Percentiles rank a stretch among this genome's conserved stretches.
Evolutionary conservation across 1,284 basidiomycete species (phyloP).

Genomic region (Megacollybia platyphylla): DNA sequence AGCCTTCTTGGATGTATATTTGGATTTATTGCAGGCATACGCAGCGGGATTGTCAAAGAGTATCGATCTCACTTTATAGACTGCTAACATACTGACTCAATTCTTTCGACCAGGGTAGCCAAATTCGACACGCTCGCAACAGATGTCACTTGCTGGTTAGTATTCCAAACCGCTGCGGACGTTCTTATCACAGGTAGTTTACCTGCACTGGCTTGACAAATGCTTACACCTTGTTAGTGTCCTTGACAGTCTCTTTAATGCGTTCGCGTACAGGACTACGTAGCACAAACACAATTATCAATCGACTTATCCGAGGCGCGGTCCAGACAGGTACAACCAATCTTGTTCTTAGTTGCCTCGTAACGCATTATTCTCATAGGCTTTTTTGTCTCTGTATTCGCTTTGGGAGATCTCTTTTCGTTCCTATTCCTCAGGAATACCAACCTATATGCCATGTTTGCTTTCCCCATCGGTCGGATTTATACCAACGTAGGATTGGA

Average conservation of each 20-base stretch:
- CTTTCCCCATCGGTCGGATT: slow-evolving; percentile 28
- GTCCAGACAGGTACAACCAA: slow-evolving; percentile 23
- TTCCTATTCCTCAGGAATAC: slow-evolving; percentile 24
- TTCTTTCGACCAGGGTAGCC: not conserved
- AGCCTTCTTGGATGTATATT: slow-evolving; percentile 22
- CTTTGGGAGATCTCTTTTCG: slow-evolving; percentile 25
- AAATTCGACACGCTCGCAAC: not conserved
- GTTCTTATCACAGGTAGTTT: slow-evolving; percentile 23
- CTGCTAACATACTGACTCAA: not conserved
- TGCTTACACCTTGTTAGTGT: not conserved
- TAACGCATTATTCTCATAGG: slow-evolving; percentile 9
- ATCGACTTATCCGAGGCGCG: slow-evolving; percentile 30
- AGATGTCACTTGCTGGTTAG: slow-evolving; percentile 20
- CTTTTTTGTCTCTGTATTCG: slow-evolving; percentile 29
- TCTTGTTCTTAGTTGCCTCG: not conserved
- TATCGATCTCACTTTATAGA: slow-evolving; percentile 13
- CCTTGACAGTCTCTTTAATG: slow-evolving; percentile 19
- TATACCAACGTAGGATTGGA: slow-evolving; percentile 24
- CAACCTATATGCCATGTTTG: slow-evolving; percentile 30
- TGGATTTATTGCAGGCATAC: slow-evolving; percentile 22
- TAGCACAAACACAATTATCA: slow-evolving; percentile 30
- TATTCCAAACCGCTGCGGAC: slow-evolving; percentile 25
- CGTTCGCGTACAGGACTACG: slow-evolving; percentile 29
- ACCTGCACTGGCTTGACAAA: no score
- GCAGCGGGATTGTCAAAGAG: slow-evolving; percentile 21